Conservation (phyloP, 1,284 basidiomycete species). For the Coniferiporia sulphurascens region DNA sequence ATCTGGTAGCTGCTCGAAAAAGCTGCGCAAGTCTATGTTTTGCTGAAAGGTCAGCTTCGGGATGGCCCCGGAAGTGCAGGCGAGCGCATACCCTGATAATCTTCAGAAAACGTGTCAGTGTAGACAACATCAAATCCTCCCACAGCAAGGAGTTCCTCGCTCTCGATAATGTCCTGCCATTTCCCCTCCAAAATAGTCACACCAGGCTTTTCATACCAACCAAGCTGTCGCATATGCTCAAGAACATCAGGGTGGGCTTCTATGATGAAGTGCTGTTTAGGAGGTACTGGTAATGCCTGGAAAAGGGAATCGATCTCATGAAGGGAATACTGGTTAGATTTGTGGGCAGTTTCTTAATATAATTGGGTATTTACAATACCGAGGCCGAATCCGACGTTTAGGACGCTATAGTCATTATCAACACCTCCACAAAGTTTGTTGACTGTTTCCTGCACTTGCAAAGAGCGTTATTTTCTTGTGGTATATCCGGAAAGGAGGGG, state of each 20-base stretch:
- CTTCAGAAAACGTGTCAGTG: constrained; percentile 94
- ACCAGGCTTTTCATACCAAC: constrained; percentile 77
- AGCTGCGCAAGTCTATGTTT: constrained; percentile 61
- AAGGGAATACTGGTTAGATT: neutral
- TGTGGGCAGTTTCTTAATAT: neutral
- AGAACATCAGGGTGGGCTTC: constrained; percentile 95
- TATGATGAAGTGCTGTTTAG: constrained; percentile 82
- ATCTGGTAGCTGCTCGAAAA: constrained; percentile 82
- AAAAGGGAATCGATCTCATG: constrained; percentile 78
- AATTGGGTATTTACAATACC: constrained; percentile 68
- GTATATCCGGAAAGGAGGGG: too few species aligned
- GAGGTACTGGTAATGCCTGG: constrained; percentile 58
- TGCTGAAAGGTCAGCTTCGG: neutral
- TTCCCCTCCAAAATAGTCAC: constrained; percentile 83
- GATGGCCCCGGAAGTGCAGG: neutral
- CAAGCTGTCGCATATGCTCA: constrained; percentile 61
- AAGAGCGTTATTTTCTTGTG: neutral
- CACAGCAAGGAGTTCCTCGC: constrained; percentile 45
- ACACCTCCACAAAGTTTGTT: constrained; percentile 52
- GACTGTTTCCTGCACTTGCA: constrained; percentile 65
- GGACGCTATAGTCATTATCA: constrained; percentile 48
- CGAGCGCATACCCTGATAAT: constrained; percentile 58
- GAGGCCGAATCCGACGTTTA: constrained; percentile 94
- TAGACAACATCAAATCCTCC: constrained; percentile 88
- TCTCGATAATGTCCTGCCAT: constrained; percentile 83